Evolutionary conservation across 176 grass and related monocot genomes (phyloP).

Genomic region (Bothriochloa decipiens): DNA sequence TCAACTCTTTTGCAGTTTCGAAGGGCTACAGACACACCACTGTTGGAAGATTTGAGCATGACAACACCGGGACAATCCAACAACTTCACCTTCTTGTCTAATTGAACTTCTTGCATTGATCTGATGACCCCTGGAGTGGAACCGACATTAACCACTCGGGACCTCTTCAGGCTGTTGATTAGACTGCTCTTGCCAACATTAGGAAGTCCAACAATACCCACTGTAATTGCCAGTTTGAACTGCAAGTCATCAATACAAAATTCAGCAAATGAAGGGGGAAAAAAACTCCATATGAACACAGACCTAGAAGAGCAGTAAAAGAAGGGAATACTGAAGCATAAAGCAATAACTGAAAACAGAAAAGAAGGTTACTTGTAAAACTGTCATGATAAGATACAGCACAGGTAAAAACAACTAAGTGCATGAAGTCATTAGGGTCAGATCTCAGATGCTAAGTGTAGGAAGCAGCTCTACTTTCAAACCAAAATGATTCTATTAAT

Average conservation of each 20-base stretch:
- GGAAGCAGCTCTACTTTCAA: neutral
- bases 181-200: slow-evolving; percentile 99
- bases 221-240: slow-evolving; percentile 92
- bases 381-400: neutral
- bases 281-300: neutral
- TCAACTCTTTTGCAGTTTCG: slow-evolving; percentile 93
- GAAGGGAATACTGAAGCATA: neutral
- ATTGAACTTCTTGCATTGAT: slow-evolving; percentile 93
- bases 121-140: slow-evolving; percentile 90
- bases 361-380: neutral
- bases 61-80: slow-evolving; percentile 97
- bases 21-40: slow-evolving; percentile 76
- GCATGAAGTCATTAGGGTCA: neutral
- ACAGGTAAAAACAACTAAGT: neutral
- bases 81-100: slow-evolving; percentile 96
- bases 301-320: neutral
- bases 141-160: slow-evolving; percentile 88
- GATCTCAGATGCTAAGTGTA: neutral
- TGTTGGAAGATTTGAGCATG: slow-evolving; percentile 78
- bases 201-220: slow-evolving; percentile 95
- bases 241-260: slow-evolving; percentile 44
- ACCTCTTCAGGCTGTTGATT: slow-evolving; percentile 97
- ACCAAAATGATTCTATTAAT: neutral
- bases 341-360: neutral
- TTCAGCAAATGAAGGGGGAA: neutral